Conservation (phyloP, 2,329 filamentous ascomycete species). For the Hymenotorrendiella dingleyae region DNA sequence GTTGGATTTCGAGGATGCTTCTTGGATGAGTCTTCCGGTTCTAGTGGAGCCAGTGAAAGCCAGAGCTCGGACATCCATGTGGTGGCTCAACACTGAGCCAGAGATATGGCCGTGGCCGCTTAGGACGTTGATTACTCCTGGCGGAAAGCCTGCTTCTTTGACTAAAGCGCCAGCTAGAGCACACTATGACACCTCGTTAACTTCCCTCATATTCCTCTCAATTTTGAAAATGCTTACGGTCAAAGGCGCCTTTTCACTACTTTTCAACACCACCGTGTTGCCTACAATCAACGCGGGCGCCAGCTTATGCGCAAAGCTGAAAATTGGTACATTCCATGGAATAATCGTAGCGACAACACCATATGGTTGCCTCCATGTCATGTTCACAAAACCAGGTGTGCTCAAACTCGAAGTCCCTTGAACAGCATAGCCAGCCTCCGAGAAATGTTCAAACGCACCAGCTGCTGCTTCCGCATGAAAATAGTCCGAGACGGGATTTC, state of each 20-base stretch:
- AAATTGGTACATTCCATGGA: constrained; percentile 72
- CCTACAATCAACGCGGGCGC: constrained; percentile 58
- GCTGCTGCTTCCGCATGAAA: constrained; percentile 23
- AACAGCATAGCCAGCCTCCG: constrained; percentile 31
- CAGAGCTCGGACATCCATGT: constrained; percentile 27
- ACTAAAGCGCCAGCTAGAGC: constrained; percentile 31
- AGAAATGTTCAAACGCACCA: constrained; percentile 26
- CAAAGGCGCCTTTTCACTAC: constrained; percentile 59
- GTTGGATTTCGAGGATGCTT: constrained; percentile 50
- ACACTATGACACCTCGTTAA: constrained; percentile 47
- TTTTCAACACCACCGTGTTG: constrained; percentile 56
- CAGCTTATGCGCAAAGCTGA: constrained; percentile 71
- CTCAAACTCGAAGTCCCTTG: constrained; percentile 31
- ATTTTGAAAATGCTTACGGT: constrained; percentile 28
- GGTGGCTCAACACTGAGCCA: constrained; percentile 25
- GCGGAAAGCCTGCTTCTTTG: constrained; percentile 37
- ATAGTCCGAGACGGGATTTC: constrained; percentile 29
- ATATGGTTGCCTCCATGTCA: constrained; percentile 67
- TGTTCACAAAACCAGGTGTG: constrained; percentile 58
- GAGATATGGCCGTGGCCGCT: constrained; percentile 28
- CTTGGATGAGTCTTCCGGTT: constrained; percentile 67
- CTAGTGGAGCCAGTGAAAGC: constrained; percentile 69
- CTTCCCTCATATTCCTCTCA: constrained; percentile 41
- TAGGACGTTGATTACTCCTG: constrained; percentile 37
- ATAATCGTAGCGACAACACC: constrained; percentile 70